Conservation (phyloP, 129 eudicot genomes). For the Erigeron canadensis region DNA sequence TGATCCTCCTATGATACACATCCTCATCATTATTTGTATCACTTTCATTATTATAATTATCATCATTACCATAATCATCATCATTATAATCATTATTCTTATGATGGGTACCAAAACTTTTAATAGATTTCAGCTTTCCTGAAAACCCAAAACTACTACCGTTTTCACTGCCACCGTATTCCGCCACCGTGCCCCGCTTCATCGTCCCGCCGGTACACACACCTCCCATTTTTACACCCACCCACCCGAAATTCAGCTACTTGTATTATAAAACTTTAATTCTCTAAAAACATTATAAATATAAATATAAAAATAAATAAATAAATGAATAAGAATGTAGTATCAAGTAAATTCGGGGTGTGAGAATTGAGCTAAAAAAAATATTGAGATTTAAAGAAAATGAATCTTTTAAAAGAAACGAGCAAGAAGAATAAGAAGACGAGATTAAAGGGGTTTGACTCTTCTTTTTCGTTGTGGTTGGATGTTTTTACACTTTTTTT, state of each 20-base stretch:
- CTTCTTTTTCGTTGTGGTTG: slow-evolving; percentile 12
- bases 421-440: slow-evolving; percentile 24
- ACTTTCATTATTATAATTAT: slow-evolving; percentile 34
- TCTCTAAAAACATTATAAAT: too few relatives aligned
- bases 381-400: too few relatives aligned
- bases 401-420: background rate
- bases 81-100: slow-evolving; percentile 26
- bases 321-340: too few relatives aligned
- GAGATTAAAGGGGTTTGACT: slow-evolving; percentile 28
- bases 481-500: background rate
- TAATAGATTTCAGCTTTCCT: slow-evolving; percentile 58
- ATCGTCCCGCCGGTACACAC: slow-evolving; percentile 74
- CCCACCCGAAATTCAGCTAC: background rate
- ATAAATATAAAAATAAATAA: too few relatives aligned
- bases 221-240: slow-evolving; percentile 36
- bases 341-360: too few relatives aligned
- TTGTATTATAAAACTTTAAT: background rate
- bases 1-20: slow-evolving; percentile 32
- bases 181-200: slow-evolving; percentile 37
- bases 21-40: slow-evolving; percentile 6
- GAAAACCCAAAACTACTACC: slow-evolving; percentile 45
- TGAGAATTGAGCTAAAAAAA: too few relatives aligned
- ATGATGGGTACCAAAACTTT: slow-evolving; percentile 48
- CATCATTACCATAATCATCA: slow-evolving; percentile 30
- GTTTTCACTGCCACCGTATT: slow-evolving; percentile 26